Evolutionary conservation across 352 stramenopile genomes (phyloP).

Genomic region (Phytophthora lateralis): DNA sequence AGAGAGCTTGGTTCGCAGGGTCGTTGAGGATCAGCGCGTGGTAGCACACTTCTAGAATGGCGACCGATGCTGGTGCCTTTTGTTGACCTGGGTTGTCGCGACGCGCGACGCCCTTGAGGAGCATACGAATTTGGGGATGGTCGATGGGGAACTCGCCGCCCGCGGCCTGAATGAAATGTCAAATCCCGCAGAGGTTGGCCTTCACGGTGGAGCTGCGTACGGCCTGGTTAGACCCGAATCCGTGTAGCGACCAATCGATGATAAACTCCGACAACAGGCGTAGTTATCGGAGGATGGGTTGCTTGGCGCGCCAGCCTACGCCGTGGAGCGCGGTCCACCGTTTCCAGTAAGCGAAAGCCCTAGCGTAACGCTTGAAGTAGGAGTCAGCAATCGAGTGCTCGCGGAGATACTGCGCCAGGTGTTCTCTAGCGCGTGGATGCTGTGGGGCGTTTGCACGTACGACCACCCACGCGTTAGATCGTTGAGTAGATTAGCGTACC

Average conservation of each 20-base stretch:
- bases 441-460: not conserved
- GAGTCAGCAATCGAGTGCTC: conserved; percentile 9
- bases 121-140: conserved; percentile 15
- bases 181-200: not conserved
- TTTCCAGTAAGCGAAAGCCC: not conserved
- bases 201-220: not conserved
- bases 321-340: not conserved
- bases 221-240: not conserved
- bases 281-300: not conserved
- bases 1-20: conserved; percentile 17
- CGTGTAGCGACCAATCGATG: not conserved
- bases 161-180: conserved; percentile 4
- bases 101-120: conserved; percentile 3
- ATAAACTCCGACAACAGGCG: conserved; percentile 7
- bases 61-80: conserved; percentile 6
- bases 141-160: not conserved
- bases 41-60: not conserved
- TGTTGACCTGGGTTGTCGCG: conserved; percentile 2
- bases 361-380: not conserved
- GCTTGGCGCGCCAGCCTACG: not conserved
- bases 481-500: not conserved
- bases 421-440: not conserved
- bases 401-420: not conserved
- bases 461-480: not conserved
- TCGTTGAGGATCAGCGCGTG: not conserved